A percentile compares a stretch with the other conserved stretches of the same genome.
phyloP scores from a whole-genome alignment of 2,329 filamentous ascomycete genomes.

The Trichophyton rubrum region DNA sequence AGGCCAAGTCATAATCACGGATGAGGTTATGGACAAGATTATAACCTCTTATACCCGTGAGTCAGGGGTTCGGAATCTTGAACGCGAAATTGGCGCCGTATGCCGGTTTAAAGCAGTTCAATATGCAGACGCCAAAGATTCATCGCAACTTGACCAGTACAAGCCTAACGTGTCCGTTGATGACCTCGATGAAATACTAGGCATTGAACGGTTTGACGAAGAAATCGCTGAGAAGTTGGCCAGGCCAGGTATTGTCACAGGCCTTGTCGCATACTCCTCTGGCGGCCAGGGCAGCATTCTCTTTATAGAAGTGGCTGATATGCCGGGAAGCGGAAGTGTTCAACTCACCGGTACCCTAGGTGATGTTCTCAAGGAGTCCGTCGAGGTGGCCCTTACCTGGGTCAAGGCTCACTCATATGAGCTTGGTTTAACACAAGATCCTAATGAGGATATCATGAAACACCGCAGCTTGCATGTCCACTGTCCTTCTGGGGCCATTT shows the following conservation, averaged over 20 bases:
- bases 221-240: conserved; percentile 77
- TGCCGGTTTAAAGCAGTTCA: conserved; percentile 93
- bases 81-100: conserved; percentile 88
- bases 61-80: conserved; percentile 87
- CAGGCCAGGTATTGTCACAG: conserved; percentile 86
- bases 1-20: conserved; percentile 62
- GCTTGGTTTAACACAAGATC: conserved; percentile 67
- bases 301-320: conserved; percentile 96
- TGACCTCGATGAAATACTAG: conserved; percentile 81
- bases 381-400: conserved; percentile 93
- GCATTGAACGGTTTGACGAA: conserved; percentile 86
- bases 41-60: conserved; percentile 96
- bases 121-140: conserved; percentile 79
- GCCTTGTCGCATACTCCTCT: conserved; percentile 84
- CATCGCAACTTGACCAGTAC: conserved; percentile 55
- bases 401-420: conserved; percentile 93
- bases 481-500: conserved; percentile 86
- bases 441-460: conserved; percentile 89
- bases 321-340: conserved; percentile 83
- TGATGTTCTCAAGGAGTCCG: conserved; percentile 91
- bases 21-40: conserved; percentile 83
- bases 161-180: conserved; percentile 58
- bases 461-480: conserved; percentile 89
- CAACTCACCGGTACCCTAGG: conserved; percentile 94
- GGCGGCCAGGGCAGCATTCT: conserved; percentile 91